phyloP scores from a whole-genome alignment of 164 flowering plant genomes.

The Umbilicus rupestris region DNA sequence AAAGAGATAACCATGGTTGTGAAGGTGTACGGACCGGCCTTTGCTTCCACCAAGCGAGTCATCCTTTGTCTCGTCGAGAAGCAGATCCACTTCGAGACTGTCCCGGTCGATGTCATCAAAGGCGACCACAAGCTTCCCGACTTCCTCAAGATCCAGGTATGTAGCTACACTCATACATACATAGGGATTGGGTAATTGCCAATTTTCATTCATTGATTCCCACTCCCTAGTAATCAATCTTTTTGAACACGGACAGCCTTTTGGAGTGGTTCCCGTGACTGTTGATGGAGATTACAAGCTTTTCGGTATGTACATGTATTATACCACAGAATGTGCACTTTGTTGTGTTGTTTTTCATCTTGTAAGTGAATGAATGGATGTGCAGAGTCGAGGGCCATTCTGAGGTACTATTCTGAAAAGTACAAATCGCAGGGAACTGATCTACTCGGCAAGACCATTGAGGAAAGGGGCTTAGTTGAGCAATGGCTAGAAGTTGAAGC shows the following conservation, averaged over 20 bases:
- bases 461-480: slow-evolving; percentile 31
- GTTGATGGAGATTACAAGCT: slow-evolving; percentile 26
- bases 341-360: not conserved
- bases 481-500: slow-evolving; percentile 46
- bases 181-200: not conserved
- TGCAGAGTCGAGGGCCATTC: slow-evolving; percentile 37
- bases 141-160: slow-evolving; percentile 37
- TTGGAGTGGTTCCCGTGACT: slow-evolving; percentile 24
- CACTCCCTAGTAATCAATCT: not conserved
- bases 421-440: slow-evolving; percentile 32
- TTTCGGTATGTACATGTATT: slow-evolving; percentile 18
- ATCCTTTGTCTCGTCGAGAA: slow-evolving; percentile 39
- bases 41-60: slow-evolving; percentile 37
- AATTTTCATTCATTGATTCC: too few species aligned
- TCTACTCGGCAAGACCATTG: slow-evolving; percentile 29
- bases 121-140: slow-evolving; percentile 41
- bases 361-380: not conserved
- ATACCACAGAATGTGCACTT: not conserved
- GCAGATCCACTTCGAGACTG: slow-evolving; percentile 33
- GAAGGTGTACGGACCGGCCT: slow-evolving; percentile 42
- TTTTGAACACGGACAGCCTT: slow-evolving; percentile 21
- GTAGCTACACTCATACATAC: not conserved
- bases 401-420: slow-evolving; percentile 34
- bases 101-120: slow-evolving; percentile 34
- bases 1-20: slow-evolving; percentile 16